Evolutionary conservation across 306 rosid species (phyloP).

Genomic region (Betula pendula): DNA sequence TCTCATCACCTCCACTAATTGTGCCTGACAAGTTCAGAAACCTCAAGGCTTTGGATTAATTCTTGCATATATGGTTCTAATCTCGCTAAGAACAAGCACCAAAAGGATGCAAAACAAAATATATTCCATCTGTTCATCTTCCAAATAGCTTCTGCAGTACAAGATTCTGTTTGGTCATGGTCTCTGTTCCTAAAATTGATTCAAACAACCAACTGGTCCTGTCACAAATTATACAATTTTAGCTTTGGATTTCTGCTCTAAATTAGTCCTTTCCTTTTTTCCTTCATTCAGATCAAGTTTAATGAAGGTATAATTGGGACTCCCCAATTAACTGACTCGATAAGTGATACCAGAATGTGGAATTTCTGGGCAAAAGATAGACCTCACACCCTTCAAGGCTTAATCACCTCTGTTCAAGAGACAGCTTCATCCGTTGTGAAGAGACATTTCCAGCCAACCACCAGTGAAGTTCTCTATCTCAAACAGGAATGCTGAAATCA

Average conservation of each 20-base stretch:
- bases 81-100: background rate
- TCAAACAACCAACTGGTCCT: background rate
- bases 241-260: slow-evolving; percentile 10
- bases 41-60: background rate
- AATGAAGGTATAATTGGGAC: slow-evolving; percentile 90
- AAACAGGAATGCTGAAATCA: slow-evolving; percentile 57
- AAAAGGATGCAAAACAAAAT: background rate
- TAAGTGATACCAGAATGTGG: slow-evolving; percentile 87
- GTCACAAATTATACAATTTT: background rate
- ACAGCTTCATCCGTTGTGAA: slow-evolving; percentile 77
- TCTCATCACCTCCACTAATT: background rate
- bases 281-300: slow-evolving; percentile 61
- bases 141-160: background rate
- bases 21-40: background rate
- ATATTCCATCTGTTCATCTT: background rate
- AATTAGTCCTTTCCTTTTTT: background rate
- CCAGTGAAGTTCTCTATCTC: slow-evolving; percentile 73
- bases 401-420: slow-evolving; percentile 67
- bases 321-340: slow-evolving; percentile 85
- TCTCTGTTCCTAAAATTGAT: background rate
- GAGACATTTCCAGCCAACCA: slow-evolving; percentile 73
- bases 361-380: slow-evolving; percentile 82
- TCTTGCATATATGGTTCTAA: background rate
- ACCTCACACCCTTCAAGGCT: slow-evolving; percentile 72
- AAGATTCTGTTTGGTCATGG: background rate